Base-by-base conservation (phyloP, 441 rosid species). In the Arabidopsis hybrid region DNA sequence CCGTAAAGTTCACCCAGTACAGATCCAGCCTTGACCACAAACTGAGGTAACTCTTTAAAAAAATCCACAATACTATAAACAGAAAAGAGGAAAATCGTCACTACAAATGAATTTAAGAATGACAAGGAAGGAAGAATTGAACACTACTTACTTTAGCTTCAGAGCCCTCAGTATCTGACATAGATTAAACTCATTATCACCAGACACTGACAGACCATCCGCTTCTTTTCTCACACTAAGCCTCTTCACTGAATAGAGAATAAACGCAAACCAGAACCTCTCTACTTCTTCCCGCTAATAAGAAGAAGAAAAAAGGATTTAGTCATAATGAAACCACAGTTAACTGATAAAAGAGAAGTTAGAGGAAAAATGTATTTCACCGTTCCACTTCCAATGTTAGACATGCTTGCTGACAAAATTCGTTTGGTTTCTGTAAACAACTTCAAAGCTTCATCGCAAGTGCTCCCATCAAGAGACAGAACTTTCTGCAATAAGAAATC, bases 41-140 rank as follows among this genome's bases (percentile, higher is more conserved):
- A 92, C 71, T 91, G 99, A 75, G 97, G 97, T 34, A 91, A 82
- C 83, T 92, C 97, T 74, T 80, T 88, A 69, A 95, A 92, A 74
- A 95, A 95, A 75, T 92, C 96, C 57, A 83, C 84, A 50, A 95
- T 79, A 72, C 99, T 92, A 86, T 71, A 65, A 62, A 71, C 71
- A 61, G 65, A 61, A 64, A 45, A 7, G 68, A 66, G 62, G 7
- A 69, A 9, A 55, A 64, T 31, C 12, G 59, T 65, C 66, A 57
- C 45, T 29, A 26, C 35, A 17, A 31, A 59, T 36, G 6, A 43
- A 35, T 36, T 46, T 14, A 49, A 60, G 52, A 55, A 63, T 8
- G 26, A 18, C 8, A 59, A 32, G 6, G 42, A 38, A 59, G 51
- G 53, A 62, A 39, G 42, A 63, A 59, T n/a, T 21, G 60, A 50